Evolutionary conservation across 176 grass and related monocot genomes (phyloP), one percentile per base, ranked within the genome.

Genomic region (Dendrocalamus sinicus): DNA sequence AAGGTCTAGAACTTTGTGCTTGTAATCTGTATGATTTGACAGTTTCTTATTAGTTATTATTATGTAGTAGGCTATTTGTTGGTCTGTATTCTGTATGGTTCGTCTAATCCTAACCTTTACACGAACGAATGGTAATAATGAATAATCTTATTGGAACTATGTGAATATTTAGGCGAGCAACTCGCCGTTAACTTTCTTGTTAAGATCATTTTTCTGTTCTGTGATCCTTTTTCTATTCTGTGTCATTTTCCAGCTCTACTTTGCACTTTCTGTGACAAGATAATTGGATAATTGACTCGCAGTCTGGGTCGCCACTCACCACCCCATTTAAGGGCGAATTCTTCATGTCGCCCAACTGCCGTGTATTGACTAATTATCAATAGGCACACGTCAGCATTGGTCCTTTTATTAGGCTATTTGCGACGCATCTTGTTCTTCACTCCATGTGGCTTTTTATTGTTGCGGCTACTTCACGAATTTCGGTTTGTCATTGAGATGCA

Each of bases 201-300:
- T 68, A 20, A 10, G 19, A 68, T n/a, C 40, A 19, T 24, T 20
- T 5, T 65, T 23, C 37, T 39, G 5, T 55, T 67, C 1, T 17
- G n/a, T 9, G 32, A 35, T 35, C 32, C 2, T 35, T 35, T 35
- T 35, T 35, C 2, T 35, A 13, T 7, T 67, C 1, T 17, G n/a
- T 6, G 63, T 45, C 23, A 51, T 77, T 77, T 75, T 58, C 57
- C 37, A 73, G 64, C 88, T 48, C 73, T 86, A 72, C 65, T 39
- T 55, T 62, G 9, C 66, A 47, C 65, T 75, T 90, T 83, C 61
- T 9, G 48, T 16, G 22, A 41, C 24, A 72, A 26, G 40, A 22
- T 54, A 28, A 26, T 40, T 47, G 46, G 19, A 35, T 35, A 35
- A 35, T 35, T 53, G 26, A 40, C 5, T 66, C 51, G 52, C 46